A percentile compares a stretch with the other conserved stretches of the same genome.
Conservation (phyloP, 768 basidiomycete species). For the Pleurotus djamor region DNA sequence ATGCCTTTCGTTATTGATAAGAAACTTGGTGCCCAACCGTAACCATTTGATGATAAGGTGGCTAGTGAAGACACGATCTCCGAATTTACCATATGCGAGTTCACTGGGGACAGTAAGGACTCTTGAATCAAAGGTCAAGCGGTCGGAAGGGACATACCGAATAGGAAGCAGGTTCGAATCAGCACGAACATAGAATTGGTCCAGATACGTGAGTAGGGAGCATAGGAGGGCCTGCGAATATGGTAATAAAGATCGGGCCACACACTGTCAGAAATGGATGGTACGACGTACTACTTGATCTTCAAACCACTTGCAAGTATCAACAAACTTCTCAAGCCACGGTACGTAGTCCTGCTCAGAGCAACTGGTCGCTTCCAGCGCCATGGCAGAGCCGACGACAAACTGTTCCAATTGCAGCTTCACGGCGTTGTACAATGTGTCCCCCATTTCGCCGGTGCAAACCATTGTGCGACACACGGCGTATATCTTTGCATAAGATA, state of each 20-base stretch:
- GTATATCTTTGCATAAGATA: constrained; percentile 59
- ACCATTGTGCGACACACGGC: constrained; percentile 56
- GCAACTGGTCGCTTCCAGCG: constrained; percentile 24
- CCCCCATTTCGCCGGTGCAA: constrained; percentile 47
- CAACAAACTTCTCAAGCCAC: constrained; percentile 62
- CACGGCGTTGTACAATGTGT: constrained; percentile 56
- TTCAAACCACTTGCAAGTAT: constrained; percentile 62
- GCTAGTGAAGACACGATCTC: constrained; percentile 47
- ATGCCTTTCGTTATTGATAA: neutral
- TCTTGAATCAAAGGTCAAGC: neutral
- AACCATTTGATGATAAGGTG: constrained; percentile 46
- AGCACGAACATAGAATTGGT: constrained; percentile 58
- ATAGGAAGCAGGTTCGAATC: constrained; percentile 35
- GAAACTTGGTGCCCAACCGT: constrained; percentile 23
- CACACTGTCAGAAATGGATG: neutral
- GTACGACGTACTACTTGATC: constrained; percentile 50
- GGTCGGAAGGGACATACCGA: constrained; percentile 32
- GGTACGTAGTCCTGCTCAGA: constrained; percentile 30
- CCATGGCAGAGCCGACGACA: constrained; percentile 33
- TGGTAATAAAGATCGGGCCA: neutral
- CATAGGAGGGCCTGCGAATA: constrained; percentile 11
- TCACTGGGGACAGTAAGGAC: constrained; percentile 33
- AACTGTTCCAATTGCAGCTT: constrained; percentile 60
- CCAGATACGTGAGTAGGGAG: constrained; percentile 69
- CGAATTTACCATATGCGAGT: constrained; percentile 57